Evolutionary conservation across 495 filamentous ascomycete species (phyloP), one percentile per base, ranked within the genome.

Genomic region (Aspergillus indologenus): DNA sequence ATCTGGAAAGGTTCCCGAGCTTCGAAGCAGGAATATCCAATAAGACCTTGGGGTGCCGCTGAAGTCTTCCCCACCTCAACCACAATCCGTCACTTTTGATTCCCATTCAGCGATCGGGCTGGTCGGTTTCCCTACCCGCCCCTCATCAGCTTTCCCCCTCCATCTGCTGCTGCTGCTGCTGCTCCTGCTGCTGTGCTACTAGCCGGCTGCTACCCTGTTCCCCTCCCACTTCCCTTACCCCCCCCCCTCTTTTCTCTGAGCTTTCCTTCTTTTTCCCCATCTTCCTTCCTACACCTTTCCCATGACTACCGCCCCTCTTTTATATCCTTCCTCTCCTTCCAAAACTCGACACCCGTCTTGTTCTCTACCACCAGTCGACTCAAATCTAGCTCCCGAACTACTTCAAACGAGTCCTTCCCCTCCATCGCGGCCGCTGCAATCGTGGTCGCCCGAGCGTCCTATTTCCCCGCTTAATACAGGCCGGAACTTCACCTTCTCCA

Each of bases 401-500:
- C 45, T 9, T 48, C 52, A 63, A 62, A 42, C 43, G 54, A 53
- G 60, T 58, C 62, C 61, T 53, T 52, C 23, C 21, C 49, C 48
- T 21, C 23, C 43, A 21, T 6, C 17, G 43, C 44, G 45, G 56
- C 63, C 59, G 55, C 60, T 59, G 58, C 60, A 53, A 48, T 60
- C 58, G 60, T 61, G 23, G 53, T 53, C 22, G 53, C 45, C 52
- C 53, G 23, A 62, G 29, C 50, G 62, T 53, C 44, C 52, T 57
- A 57, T 51, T 62, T 55, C 58, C 62, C 59, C 62, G 62, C 63
- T 67, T 67, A 51, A 54, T 29, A 51, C 60, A 62, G 66, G 69
- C 69, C 68, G 70, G 69, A 77, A 65, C 43, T 23, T 51, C 63
- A 61, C 65, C 65, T 63, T 65, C 70, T 66, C 65, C 67, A 66